These are phyloP conservation scores for Alnus rubra DNA, from an alignment of 306 rosid genomes.

Conservation along the genomic window DNA sequence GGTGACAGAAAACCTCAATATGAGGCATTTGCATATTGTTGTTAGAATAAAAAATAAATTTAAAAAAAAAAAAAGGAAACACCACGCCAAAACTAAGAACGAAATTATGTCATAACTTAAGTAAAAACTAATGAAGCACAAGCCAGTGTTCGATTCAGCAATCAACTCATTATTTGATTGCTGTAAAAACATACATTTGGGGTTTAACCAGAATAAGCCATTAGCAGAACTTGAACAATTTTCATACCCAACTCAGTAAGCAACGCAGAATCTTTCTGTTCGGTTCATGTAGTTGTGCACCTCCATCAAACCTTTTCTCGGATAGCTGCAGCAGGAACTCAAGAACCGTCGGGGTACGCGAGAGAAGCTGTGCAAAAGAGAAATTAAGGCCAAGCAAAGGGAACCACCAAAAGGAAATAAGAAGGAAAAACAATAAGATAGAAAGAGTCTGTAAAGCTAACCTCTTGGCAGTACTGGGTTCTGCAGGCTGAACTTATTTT, in stretches of 20 bases:
- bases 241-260: conserved; percentile 93
- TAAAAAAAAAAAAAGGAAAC: not conserved
- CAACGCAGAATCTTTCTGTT: conserved; percentile 88
- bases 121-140: not conserved
- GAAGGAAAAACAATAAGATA: conserved; percentile 15
- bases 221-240: conserved; percentile 9
- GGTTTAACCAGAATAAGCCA: conserved; percentile 14
- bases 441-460: conserved; percentile 54
- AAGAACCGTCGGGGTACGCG: conserved; percentile 78
- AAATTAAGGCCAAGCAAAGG: conserved; percentile 12
- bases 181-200: not conserved
- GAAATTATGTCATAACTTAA: not conserved
- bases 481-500: conserved; percentile 58
- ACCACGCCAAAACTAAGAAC: conserved; percentile 12
- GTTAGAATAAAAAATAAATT: no score
- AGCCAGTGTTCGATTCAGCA: not conserved
- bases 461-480: conserved; percentile 84
- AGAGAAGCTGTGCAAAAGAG: conserved; percentile 64
- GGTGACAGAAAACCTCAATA: conserved; percentile 17
- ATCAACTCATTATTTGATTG: not conserved
- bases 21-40: not conserved
- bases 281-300: conserved; percentile 65
- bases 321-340: conserved; percentile 86
- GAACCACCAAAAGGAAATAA: not conserved
- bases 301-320: conserved; percentile 60